Base-by-base conservation (phyloP, 129 eudicot genomes). In the Flaveria linearis region DNA sequence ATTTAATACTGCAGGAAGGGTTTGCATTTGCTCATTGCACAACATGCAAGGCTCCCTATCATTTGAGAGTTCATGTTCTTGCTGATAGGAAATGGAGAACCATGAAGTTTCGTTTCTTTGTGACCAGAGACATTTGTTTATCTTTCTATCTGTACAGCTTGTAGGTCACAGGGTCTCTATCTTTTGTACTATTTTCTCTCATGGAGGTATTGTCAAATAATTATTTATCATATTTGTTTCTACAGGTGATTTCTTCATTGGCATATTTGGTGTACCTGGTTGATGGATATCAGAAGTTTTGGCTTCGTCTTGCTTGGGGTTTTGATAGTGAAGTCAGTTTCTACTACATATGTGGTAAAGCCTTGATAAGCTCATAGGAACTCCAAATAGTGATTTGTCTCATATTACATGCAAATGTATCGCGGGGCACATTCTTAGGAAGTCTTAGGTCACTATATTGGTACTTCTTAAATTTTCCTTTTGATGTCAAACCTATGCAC, bases 1-100 rank as follows among this genome's bases (percentile, higher is more conserved):
- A 72, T 20, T 45, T 71, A 53, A 68, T 76, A 39, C 36, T 84
- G 73, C 91, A 94, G 99, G 99, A 94, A 85, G 99, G 99, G 65
- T 89, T 89, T 80, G 99, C 99, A 77, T 94, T 94, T 89, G 93
- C 99, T 78, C 97, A 94, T 85, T 94, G 99, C 93, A 94, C 99
- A 12, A 94, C 99, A 18, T 94, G 99, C 92, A 94, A 94, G 83
- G 96, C 90, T 87, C 99, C 99, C n/a, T 94, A 94, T 78, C 88
- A 91, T 82, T 77, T 94, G 82, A 87, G 99, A 85, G 99, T 94
- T 68, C 99, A 94, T 36, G 96, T 79, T 67, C 80, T 86, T 86
- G 99, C 97, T 72, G 97, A 91, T 84, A 86, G 96, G 82, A 94
- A 87, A 81, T 94, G 99, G 99, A 81, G 99, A 74, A 94, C 97